phyloP scores from a whole-genome alignment of 2,329 filamentous ascomycete species.

The Xylaria sp. region DNA sequence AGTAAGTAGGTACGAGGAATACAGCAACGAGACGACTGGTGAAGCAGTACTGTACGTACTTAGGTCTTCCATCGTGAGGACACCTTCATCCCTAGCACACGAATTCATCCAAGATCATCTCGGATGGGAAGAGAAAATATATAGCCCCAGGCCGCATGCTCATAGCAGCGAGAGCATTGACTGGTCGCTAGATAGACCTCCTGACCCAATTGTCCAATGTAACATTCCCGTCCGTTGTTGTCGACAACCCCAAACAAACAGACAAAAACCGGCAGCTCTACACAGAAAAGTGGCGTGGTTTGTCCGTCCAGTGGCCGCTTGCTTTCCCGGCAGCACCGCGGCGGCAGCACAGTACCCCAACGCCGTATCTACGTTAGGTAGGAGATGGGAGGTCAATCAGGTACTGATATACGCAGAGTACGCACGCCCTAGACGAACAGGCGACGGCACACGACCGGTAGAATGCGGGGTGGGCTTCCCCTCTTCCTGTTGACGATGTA shows the following conservation, averaged over 20 bases:
- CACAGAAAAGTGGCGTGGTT: conserved; percentile 28
- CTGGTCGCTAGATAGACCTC: background rate
- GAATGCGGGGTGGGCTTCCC: conserved; percentile 29
- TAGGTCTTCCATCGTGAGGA: no score
- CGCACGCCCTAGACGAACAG: conserved; percentile 16
- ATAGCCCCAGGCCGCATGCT: background rate
- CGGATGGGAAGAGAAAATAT: conserved; percentile 1
- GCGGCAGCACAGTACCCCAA: background rate
- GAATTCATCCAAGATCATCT: no score
- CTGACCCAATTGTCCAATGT: conserved; percentile 16
- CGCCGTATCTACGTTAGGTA: background rate
- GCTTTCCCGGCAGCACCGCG: conserved; percentile 1
- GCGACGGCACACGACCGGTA: conserved; percentile 25
- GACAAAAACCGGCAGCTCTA: conserved; percentile 13
- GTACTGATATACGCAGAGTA: no score
- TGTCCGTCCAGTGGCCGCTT: background rate
- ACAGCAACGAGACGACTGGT: no score
- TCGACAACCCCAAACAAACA: conserved; percentile 12
- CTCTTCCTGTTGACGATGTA: conserved; percentile 9
- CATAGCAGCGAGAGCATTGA: background rate
- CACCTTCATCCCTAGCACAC: background rate
- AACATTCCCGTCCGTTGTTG: conserved; percentile 6
- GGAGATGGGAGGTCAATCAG: background rate
- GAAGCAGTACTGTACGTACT: no score
- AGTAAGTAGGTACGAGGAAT: no score